These are phyloP conservation scores for Aureobasidium uvarum DNA, from an alignment of 2,329 filamentous ascomycete genomes.

Conservation along the genomic window DNA sequence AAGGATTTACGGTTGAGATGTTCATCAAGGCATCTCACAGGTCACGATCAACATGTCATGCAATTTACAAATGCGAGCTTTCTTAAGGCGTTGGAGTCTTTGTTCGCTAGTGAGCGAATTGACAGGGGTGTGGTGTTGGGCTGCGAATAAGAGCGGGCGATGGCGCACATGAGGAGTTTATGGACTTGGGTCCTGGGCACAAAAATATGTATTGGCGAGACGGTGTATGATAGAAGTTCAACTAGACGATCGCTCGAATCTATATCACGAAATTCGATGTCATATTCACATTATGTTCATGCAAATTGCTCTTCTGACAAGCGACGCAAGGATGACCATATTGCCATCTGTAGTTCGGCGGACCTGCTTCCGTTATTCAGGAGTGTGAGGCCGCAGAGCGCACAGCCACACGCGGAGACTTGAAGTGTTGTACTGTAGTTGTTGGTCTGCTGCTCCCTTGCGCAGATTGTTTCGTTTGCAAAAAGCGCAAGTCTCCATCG, in stretches of 20 bases:
- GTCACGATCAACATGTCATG: conserved; percentile 20
- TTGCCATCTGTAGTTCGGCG: background rate
- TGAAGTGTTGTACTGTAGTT: background rate
- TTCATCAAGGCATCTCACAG: background rate
- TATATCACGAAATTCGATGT: conserved; percentile 2
- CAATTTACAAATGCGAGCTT: background rate
- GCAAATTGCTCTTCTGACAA: background rate
- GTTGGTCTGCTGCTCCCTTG: background rate
- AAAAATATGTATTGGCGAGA: background rate
- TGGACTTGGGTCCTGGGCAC: background rate
- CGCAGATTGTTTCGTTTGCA: background rate
- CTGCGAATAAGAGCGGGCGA: background rate
- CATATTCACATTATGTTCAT: background rate
- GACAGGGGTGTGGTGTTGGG: background rate
- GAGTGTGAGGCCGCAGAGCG: background rate
- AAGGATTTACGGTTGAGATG: conserved; percentile 11
- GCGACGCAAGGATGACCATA: background rate
- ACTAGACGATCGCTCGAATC: conserved; percentile 5
- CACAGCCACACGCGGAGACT: background rate
- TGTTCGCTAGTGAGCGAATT: background rate
- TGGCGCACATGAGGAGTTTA: conserved; percentile 1
- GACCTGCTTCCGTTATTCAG: background rate
- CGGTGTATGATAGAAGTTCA: background rate
- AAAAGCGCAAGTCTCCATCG: background rate
- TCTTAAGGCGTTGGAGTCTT: background rate